These are phyloP conservation scores for Saussurea involucrata DNA, from an alignment of 129 eudicot genomes.

Conservation along the genomic window DNA sequence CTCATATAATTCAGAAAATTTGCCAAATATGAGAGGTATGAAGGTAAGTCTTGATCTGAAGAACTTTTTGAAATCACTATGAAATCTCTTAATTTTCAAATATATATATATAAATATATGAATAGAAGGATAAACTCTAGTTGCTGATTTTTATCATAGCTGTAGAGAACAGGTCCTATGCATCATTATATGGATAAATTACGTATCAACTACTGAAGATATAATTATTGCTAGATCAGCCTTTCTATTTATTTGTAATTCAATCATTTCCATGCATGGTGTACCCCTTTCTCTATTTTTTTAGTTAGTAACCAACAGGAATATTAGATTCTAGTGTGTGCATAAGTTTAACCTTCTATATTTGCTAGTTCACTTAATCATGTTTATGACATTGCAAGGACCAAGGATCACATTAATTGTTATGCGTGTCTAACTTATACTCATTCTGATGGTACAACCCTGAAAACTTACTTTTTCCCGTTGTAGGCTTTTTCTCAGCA, in stretches of 20 bases:
- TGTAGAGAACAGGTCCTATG: not conserved
- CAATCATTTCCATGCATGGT: not conserved
- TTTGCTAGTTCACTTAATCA: not conserved
- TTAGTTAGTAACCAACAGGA: no score
- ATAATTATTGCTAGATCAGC: not conserved
- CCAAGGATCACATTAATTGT: not conserved
- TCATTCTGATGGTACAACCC: not conserved
- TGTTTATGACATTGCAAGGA: not conserved
- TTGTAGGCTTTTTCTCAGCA: conserved; percentile 88
- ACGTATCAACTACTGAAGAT: not conserved
- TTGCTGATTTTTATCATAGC: not conserved
- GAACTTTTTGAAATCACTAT: not conserved
- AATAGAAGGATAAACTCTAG: not conserved
- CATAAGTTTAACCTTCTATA: no score
- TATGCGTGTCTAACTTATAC: not conserved
- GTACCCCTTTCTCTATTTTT: not conserved
- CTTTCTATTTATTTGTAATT: not conserved
- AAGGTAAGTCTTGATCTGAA: not conserved
- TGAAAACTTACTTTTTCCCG: not conserved
- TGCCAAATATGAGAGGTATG: no score
- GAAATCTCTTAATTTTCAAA: not conserved
- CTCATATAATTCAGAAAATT: no score
- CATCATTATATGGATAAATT: not conserved
- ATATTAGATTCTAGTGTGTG: no score
- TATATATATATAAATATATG: no score